phyloP scores from a whole-genome alignment of 2,329 filamentous ascomycete genomes.

The Aspergillus terreus region DNA sequence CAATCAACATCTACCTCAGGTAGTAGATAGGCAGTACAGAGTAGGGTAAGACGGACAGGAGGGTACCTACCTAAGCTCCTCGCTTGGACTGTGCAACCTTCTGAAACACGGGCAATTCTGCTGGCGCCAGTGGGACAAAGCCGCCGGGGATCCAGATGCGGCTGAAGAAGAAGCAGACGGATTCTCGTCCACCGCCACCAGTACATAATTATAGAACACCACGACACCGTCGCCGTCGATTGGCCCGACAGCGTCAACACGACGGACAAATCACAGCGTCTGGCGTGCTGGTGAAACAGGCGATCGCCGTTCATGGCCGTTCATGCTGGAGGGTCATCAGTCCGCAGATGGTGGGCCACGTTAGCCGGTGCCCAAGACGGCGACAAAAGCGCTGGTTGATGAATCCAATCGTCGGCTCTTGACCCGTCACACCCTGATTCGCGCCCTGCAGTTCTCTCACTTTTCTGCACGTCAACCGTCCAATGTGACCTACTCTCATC shows the following conservation, averaged over 20 bases:
- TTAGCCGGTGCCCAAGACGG: slow-evolving; percentile 3
- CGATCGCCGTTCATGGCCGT: not conserved
- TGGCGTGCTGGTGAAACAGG: not conserved
- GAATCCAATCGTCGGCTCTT: not conserved
- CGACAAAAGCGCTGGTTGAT: not conserved
- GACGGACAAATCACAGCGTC: not conserved
- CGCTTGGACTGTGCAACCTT: not conserved
- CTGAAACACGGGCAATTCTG: not conserved
- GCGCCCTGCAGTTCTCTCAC: not conserved
- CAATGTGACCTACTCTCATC: not conserved
- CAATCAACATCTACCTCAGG: no score
- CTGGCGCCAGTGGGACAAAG: no score
- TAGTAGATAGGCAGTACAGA: no score
- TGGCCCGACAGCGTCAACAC: not conserved
- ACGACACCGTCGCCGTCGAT: not conserved
- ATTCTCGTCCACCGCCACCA: not conserved
- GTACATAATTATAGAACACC: not conserved
- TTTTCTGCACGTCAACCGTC: not conserved
- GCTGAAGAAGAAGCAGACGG: not conserved
- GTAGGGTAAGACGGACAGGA: no score
- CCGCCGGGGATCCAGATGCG: not conserved
- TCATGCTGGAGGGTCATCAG: not conserved
- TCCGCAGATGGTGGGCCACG: slow-evolving; percentile 3
- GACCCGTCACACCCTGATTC: slow-evolving; percentile 3
- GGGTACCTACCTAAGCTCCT: not conserved